These are phyloP conservation scores for Echium plantagineum DNA, from an alignment of 257 asterid genomes.

Conservation along the genomic window DNA sequence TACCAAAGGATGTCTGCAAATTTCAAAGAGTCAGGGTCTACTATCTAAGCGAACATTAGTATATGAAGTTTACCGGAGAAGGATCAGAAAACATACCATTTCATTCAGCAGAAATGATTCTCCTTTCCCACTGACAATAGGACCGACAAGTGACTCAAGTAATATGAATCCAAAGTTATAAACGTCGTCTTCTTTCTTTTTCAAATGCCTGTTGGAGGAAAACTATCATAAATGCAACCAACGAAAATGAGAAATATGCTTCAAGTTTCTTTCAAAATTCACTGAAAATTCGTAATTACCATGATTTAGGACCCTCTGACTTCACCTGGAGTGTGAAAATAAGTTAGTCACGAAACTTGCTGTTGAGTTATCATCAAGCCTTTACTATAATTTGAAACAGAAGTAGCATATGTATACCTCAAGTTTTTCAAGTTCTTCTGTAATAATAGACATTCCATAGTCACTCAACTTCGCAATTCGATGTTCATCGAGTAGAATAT, in stretches of 20 bases:
- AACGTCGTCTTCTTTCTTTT: conserved; percentile 64
- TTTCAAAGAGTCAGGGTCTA: conserved; percentile 11
- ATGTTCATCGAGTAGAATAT: conserved; percentile 75
- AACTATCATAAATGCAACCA: background rate
- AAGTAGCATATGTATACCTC: conserved; percentile 26
- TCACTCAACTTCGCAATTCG: conserved; percentile 81
- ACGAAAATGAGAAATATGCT: background rate
- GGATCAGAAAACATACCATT: conserved; percentile 42
- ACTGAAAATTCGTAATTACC: conserved; percentile 26
- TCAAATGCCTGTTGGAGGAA: conserved; percentile 40
- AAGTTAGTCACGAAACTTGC: conserved; percentile 17
- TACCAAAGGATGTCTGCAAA: conserved; percentile 73
- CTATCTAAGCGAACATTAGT: conserved; percentile 2
- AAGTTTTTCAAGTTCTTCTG: conserved; percentile 54
- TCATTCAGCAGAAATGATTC: conserved; percentile 71
- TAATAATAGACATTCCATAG: conserved; percentile 80
- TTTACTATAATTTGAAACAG: conserved; percentile 2
- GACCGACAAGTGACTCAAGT: conserved; percentile 88
- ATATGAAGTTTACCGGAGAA: background rate
- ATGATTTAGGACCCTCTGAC: conserved; percentile 41
- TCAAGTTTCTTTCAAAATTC: background rate
- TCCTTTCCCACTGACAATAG: conserved; percentile 48
- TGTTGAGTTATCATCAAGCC: background rate
- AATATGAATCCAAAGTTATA: conserved; percentile 75
- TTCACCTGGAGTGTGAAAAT: conserved; percentile 39